Percentiles rank a stretch among this genome's conserved stretches.
phyloP scores from a whole-genome alignment of 2,329 filamentous ascomycete genomes.

The Chaetothyriales sp. region DNA sequence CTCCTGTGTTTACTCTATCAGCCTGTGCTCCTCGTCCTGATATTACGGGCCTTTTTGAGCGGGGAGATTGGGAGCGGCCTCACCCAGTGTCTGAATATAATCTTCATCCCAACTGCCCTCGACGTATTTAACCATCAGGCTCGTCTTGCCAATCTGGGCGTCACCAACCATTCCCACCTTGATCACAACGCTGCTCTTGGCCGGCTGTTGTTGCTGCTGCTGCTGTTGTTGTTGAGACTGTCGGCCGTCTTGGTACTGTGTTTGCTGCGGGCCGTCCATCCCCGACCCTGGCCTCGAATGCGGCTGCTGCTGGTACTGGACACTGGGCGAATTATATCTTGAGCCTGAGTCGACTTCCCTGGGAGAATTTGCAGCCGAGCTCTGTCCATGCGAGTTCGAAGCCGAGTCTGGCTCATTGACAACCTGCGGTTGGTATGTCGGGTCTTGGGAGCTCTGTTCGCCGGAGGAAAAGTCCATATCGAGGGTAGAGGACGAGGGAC shows the following conservation, averaged over 20 bases:
- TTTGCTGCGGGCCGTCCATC: constrained; percentile 30
- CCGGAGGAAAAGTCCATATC: constrained; percentile 3
- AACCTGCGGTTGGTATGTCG: constrained; percentile 16
- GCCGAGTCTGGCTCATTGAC: constrained; percentile 13
- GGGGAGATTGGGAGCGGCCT: too few relatives aligned
- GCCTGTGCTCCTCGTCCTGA: background rate
- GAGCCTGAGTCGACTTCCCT: constrained; percentile 33
- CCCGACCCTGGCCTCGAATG: constrained; percentile 36
- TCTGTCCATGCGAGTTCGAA: constrained; percentile 17
- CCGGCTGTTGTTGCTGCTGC: constrained; percentile 16
- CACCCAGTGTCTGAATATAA: constrained; percentile 91
- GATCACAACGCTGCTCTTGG: constrained; percentile 65
- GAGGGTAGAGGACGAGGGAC: background rate
- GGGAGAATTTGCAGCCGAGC: constrained; percentile 30
- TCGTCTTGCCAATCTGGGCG: constrained; percentile 97
- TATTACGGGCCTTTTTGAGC: background rate
- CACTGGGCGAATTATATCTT: constrained; percentile 27
- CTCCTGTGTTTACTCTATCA: constrained; percentile 38
- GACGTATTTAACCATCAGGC: constrained; percentile 98
- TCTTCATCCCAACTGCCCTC: constrained; percentile 99
- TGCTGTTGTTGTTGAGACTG: constrained; percentile 30
- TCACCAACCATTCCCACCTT: constrained; percentile 99
- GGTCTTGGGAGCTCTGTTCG: constrained; percentile 5
- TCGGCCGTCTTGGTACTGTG: constrained; percentile 27
- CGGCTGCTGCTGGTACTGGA: constrained; percentile 27